These are phyloP conservation scores for Skeletonema grethae DNA, from an alignment of 108 stramenopile genomes.

Conservation along the genomic window DNA sequence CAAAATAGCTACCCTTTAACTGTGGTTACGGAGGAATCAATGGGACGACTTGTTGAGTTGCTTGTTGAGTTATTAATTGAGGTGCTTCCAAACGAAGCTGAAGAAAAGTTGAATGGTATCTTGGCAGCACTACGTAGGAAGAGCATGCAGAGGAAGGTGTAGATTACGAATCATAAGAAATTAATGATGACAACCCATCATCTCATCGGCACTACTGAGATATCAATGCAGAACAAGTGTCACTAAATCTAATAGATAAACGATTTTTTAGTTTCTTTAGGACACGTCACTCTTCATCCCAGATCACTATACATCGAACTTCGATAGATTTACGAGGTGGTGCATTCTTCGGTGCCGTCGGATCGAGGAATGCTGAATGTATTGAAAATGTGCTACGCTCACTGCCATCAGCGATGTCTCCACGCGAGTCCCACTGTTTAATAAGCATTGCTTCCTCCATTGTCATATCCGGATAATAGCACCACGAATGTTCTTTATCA, in stretches of 20 bases:
- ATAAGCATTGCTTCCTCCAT: slow-evolving; percentile 53
- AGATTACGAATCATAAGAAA: not conserved
- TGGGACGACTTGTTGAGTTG: not conserved
- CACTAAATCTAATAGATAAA: too few relatives aligned
- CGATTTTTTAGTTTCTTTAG: not conserved
- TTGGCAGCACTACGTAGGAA: not conserved
- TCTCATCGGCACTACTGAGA: too few relatives aligned
- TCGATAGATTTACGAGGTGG: slow-evolving; percentile 55
- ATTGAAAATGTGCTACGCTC: slow-evolving; percentile 32
- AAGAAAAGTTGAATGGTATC: not conserved
- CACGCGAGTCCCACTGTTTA: slow-evolving; percentile 56
- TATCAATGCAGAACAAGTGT: too few relatives aligned
- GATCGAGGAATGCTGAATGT: slow-evolving; percentile 57
- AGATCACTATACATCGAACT: slow-evolving; percentile 57
- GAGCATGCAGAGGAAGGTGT: not conserved
- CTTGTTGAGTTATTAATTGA: not conserved
- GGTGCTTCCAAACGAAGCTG: not conserved
- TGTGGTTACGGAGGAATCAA: not conserved
- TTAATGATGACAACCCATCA: too few relatives aligned
- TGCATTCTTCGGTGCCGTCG: slow-evolving; percentile 14
- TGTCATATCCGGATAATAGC: slow-evolving; percentile 60
- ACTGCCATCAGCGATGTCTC: slow-evolving; percentile 43
- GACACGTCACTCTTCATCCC: slow-evolving; percentile 20
- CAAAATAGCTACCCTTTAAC: not conserved
- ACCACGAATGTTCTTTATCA: slow-evolving; percentile 48